phyloP scores from a whole-genome alignment of 1,139 yeast species.

The Yamadazyma dendronema region DNA sequence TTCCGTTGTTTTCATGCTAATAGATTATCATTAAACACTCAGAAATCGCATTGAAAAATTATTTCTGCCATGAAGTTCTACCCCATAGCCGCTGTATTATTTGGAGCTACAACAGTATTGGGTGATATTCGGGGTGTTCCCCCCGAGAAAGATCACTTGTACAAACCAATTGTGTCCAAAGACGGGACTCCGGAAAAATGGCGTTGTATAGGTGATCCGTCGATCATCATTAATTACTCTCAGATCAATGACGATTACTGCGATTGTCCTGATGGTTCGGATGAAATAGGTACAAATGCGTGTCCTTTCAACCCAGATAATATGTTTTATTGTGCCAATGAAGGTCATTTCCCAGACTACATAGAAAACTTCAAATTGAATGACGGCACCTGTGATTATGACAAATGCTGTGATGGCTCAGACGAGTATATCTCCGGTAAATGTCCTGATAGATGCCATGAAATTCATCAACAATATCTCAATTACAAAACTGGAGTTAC shows the following conservation, averaged over 20 bases:
- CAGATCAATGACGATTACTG: conserved; percentile 87
- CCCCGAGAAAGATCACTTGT: conserved; percentile 45
- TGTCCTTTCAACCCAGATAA: conserved; percentile 48
- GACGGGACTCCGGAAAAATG: conserved; percentile 44
- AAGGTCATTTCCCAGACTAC: conserved; percentile 60
- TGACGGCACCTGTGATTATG: conserved; percentile 93
- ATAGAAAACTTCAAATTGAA: conserved; percentile 65
- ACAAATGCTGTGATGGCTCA: conserved; percentile 89
- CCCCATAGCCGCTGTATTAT: not conserved
- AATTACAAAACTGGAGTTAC: conserved; percentile 17
- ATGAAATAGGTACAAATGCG: conserved; percentile 94
- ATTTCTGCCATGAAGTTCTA: not conserved
- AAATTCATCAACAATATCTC: conserved; percentile 34
- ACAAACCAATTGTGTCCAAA: conserved; percentile 44
- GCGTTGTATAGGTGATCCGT: conserved; percentile 68
- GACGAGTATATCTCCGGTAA: conserved; percentile 59
- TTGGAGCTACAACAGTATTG: not conserved
- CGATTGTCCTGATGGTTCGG: conserved; percentile 98
- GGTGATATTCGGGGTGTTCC: conserved; percentile 24
- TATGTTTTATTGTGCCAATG: conserved; percentile 72
- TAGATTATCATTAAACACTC: no score
- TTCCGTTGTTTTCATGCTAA: conserved; percentile 3
- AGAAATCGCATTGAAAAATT: not conserved
- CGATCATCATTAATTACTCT: conserved; percentile 53
- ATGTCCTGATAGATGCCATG: conserved; percentile 62